Conservation (phyloP, 805 yeast genomes). For the Saccharomycopsis sp. region DNA sequence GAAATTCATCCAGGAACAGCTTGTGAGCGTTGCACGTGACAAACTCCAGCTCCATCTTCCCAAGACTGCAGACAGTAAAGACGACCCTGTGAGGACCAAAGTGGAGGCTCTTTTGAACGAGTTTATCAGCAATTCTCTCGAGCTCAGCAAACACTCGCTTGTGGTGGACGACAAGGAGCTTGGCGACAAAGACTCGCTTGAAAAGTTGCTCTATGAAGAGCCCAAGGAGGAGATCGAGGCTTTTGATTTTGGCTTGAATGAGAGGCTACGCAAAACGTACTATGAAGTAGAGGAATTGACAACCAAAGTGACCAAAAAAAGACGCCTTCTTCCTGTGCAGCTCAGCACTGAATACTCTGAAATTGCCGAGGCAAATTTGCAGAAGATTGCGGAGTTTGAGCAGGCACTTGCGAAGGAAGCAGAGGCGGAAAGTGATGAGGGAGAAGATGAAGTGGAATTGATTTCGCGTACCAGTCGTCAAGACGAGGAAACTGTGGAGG, state of each 20-base stretch:
- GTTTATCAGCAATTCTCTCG: conserved; percentile 48
- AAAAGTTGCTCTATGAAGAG: conserved; percentile 22
- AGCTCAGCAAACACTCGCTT: conserved; percentile 47
- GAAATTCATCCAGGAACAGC: conserved; percentile 38
- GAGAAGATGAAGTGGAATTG: conserved; percentile 13
- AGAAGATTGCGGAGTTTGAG: conserved; percentile 27
- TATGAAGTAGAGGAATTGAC: conserved; percentile 58
- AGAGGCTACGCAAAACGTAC: conserved; percentile 47
- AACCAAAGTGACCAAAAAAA: conserved; percentile 45
- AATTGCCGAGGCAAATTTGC: conserved; percentile 29
- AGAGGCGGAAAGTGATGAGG: conserved; percentile 9
- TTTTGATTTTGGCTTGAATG: conserved; percentile 60
- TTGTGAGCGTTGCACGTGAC: conserved; percentile 35
- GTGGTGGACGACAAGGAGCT: conserved; percentile 50
- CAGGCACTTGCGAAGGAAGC: conserved; percentile 23
- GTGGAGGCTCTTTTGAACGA: conserved; percentile 39
- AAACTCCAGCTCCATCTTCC: conserved; percentile 47
- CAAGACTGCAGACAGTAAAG: conserved; percentile 24
- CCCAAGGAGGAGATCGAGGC: conserved; percentile 49
- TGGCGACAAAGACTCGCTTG: conserved; percentile 25
- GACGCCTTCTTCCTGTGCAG: conserved; percentile 45
- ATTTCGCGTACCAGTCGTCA: conserved; percentile 2
- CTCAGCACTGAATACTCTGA: conserved; percentile 34
- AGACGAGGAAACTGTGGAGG: conserved; percentile 12
- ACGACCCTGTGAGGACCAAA: conserved; percentile 40